Evolutionary conservation across 495 filamentous ascomycete species (phyloP).

Genomic region (Podospora pseudocomata): DNA sequence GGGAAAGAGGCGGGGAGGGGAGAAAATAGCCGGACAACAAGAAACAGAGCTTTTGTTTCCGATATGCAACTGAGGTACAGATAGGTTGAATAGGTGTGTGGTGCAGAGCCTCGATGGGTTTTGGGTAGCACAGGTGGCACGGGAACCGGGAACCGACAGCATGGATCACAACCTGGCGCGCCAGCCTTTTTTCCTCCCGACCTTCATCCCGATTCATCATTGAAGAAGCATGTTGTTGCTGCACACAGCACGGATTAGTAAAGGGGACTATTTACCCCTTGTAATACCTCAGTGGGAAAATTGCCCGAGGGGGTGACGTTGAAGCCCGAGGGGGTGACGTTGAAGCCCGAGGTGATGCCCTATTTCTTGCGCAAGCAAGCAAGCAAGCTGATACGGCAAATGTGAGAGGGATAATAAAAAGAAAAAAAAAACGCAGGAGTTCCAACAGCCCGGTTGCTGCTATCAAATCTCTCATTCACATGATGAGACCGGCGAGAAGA

Average conservation of each 20-base stretch:
- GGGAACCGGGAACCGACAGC: background rate
- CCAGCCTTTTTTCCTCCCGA: background rate
- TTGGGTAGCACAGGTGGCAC: background rate
- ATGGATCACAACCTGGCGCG: background rate
- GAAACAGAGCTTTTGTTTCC: no score
- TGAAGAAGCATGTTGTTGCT: background rate
- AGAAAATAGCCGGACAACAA: background rate
- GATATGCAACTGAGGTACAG: background rate
- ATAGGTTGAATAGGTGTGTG: no score
- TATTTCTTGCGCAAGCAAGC: no score
- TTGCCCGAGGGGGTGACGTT: background rate
- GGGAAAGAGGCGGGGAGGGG: background rate
- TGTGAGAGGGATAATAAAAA: background rate
- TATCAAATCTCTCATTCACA: background rate
- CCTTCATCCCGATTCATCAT: background rate
- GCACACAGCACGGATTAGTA: background rate
- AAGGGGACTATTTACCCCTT: background rate
- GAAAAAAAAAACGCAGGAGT: background rate
- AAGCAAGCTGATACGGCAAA: background rate
- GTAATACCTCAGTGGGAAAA: background rate
- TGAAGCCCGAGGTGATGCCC: background rate
- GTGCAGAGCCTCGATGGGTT: background rate
- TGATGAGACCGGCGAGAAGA: no score
- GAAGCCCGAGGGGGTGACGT: background rate
- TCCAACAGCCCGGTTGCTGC: background rate